Base-by-base conservation (phyloP, 2,329 filamentous ascomycete genomes). In the Paracamarosporium sp. region DNA sequence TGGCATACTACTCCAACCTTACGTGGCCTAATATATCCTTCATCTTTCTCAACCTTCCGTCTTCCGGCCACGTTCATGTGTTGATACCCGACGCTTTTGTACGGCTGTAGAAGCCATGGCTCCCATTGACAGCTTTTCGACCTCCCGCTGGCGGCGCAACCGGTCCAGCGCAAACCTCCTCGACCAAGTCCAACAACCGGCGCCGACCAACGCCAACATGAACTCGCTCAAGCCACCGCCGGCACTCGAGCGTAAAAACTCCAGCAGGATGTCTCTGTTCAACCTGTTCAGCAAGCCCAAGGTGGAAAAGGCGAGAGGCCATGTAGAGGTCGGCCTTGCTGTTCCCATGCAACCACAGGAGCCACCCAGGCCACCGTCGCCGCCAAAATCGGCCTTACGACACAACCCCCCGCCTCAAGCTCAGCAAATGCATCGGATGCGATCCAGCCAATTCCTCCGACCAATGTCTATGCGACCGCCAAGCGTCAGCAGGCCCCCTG, bases 221-320 rank as follows among this genome's bases (percentile, higher is more conserved):
- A 12, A 56, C 0, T 35, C 61, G 4, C 57, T 24, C 13, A 63
- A 63, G 50, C 56, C 66, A n/a, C 44, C 59, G 13, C 63, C 66
- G 6, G 76, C 71, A 48, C 58, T 73, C 11, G 73, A 75, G 55
- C 70, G 70, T 38, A 56, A 71, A 4, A 56, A 73, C 17, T 78
- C 76, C n/a, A 81, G 76, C 17, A 81, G 76, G 54, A 79, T 82
- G 77, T 82, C 80, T 28, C 66, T 83, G 11, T 82, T 83, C 72
- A 78, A 73, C 54, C 74, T 83, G 13, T 83, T 83, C 72, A 81
- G 78, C 67, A 74, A 74, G 55, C 80, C 81, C 22, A 83, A 81
- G 63, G 79, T 82, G 27, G 80, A 83, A 62, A 79, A 73, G 63
- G 72, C 76, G 46, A 77, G 78, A 59, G 81, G 80, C 5, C 79